Evolutionary conservation across 2,329 filamentous ascomycete genomes (phyloP).

Genomic region (Rhynchosporium secalis): DNA sequence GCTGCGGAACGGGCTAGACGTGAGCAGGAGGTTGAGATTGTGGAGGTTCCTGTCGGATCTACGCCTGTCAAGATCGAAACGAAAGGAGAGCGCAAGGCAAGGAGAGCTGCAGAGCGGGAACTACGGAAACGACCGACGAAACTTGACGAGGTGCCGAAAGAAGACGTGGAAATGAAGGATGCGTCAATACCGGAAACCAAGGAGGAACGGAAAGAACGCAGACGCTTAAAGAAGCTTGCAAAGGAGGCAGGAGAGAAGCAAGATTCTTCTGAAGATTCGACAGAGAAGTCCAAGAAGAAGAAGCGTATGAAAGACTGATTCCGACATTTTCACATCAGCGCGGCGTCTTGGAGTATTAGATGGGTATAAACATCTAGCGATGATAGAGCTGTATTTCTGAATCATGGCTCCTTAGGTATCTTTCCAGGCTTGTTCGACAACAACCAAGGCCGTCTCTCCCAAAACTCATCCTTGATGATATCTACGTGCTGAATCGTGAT

Average conservation of each 20-base stretch:
- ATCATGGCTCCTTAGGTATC: conserved; percentile 56
- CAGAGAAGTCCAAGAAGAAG: conserved; percentile 38
- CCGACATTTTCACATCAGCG: conserved; percentile 19
- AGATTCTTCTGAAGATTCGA: conserved; percentile 28
- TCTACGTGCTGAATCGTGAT: conserved; percentile 85
- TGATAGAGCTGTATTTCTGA: conserved; percentile 15
- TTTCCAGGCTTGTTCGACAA: conserved; percentile 72
- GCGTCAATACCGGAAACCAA: conserved; percentile 29
- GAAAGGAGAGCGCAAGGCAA: conserved; percentile 18
- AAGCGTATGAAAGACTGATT: conserved; percentile 33
- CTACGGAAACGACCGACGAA: conserved; percentile 10
- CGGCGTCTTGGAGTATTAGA: conserved; percentile 31
- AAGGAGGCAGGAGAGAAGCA: conserved; percentile 24
- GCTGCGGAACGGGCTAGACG: conserved; percentile 16
- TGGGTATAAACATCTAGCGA: conserved; percentile 23
- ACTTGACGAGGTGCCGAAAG: background rate
- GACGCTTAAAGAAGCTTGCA: conserved; percentile 39
- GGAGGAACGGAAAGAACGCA: conserved; percentile 44
- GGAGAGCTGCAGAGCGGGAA: conserved; percentile 17
- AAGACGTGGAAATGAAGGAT: conserved; percentile 14
- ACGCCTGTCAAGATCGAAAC: background rate
- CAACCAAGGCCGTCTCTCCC: conserved; percentile 83
- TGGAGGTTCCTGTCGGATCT: conserved; percentile 13
- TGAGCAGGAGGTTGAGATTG: conserved; percentile 29
- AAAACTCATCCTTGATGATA: conserved; percentile 94